Evolutionary conservation across 306 rosid genomes (phyloP).

Genomic region (Herpetospermum pedunculosum): DNA sequence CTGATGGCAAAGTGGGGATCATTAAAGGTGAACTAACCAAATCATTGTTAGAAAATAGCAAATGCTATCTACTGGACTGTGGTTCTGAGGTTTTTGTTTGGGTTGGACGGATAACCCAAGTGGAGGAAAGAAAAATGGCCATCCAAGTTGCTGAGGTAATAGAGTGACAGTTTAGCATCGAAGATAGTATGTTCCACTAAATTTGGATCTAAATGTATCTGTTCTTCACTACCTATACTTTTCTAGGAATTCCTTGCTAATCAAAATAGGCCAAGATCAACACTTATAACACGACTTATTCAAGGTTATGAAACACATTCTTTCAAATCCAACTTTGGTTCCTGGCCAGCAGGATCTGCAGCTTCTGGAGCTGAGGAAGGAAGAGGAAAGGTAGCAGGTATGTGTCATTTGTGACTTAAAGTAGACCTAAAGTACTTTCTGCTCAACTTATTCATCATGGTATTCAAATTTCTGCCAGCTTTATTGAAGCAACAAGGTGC

Average conservation of each 20-base stretch:
- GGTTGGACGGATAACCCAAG: conserved; percentile 79
- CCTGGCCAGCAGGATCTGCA: conserved; percentile 66
- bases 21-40: conserved; percentile 55
- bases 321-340: conserved; percentile 71
- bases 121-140: conserved; percentile 78
- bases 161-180: not conserved
- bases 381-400: conserved; percentile 98
- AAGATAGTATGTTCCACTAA: not conserved
- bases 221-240: conserved; percentile 13
- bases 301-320: conserved; percentile 90
- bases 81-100: conserved; percentile 79
- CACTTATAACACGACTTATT: conserved; percentile 62
- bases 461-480: conserved; percentile 41
- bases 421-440: conserved; percentile 9
- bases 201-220: conserved; percentile 11
- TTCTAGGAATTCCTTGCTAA: conserved; percentile 42
- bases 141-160: conserved; percentile 74
- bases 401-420: conserved; percentile 2
- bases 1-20: conserved; percentile 50
- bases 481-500: conserved; percentile 97
- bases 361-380: conserved; percentile 71
- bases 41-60: conserved; percentile 60
- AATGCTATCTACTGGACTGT: conserved; percentile 82
- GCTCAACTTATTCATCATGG: conserved; percentile 9
- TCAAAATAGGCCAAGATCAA: conserved; percentile 39